These are phyloP conservation scores for Strobilomyces confusus DNA, from an alignment of 768 basidiomycete genomes.

Conservation along the genomic window DNA sequence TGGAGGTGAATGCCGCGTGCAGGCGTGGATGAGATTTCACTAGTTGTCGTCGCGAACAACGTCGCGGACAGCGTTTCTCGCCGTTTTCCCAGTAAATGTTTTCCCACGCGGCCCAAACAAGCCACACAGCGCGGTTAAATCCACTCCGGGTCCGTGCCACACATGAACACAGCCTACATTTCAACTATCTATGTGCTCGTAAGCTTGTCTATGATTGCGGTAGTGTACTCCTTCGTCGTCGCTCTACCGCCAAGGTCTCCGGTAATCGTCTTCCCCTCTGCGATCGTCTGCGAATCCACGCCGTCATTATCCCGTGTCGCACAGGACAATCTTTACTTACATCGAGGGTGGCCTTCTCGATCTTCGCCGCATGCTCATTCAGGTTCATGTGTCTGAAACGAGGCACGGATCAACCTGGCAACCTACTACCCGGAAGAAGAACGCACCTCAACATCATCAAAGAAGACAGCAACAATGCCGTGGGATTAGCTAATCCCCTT, in stretches of 20 bases:
- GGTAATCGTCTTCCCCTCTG: conserved; percentile 93
- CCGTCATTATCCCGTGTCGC: conserved; percentile 3
- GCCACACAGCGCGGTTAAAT: not conserved
- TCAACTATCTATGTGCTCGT: conserved; percentile 19
- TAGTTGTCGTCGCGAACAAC: conserved; percentile 40
- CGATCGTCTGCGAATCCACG: conserved; percentile 69
- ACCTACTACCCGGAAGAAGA: conserved; percentile 7
- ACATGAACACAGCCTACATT: conserved; percentile 1
- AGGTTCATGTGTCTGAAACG: conserved; percentile 84
- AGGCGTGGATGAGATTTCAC: conserved; percentile 48
- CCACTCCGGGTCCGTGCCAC: conserved; percentile 1
- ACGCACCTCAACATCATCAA: conserved; percentile 95
- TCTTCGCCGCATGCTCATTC: conserved; percentile 75
- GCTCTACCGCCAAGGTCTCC: conserved; percentile 95
- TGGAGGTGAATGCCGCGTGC: conserved; percentile 52
- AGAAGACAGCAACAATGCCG: conserved; percentile 91
- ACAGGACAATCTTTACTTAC: conserved; percentile 46
- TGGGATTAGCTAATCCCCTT: conserved; percentile 96
- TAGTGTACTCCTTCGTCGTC: conserved; percentile 83
- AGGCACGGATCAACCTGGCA: conserved; percentile 21
- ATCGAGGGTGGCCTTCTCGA: conserved; percentile 85
- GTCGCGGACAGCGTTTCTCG: not conserved
- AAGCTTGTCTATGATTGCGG: conserved; percentile 80
- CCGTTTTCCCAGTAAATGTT: conserved; percentile 13
- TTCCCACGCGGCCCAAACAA: conserved; percentile 28